phyloP scores from a whole-genome alignment of 2,329 filamentous ascomycete species.

The Fusarium equiseti region DNA sequence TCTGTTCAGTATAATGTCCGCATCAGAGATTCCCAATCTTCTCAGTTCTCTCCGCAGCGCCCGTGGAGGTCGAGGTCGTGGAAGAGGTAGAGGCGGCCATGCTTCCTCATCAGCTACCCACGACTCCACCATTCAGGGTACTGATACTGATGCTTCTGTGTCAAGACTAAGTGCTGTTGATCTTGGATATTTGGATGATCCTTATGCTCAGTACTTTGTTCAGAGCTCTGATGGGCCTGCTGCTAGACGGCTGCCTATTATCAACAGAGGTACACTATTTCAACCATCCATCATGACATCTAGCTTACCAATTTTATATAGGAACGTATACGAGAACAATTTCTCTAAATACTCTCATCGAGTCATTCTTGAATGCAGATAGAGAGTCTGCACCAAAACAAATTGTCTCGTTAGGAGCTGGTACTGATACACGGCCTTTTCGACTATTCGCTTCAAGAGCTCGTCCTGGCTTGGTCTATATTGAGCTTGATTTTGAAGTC shows the following conservation, averaged over 20 bases:
- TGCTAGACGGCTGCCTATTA: conserved; percentile 83
- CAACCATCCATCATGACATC: not conserved
- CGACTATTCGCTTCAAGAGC: conserved; percentile 69
- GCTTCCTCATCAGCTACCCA: conserved; percentile 57
- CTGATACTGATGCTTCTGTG: conserved; percentile 90
- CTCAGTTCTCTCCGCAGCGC: conserved; percentile 61
- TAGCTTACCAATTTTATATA: conserved; percentile 51
- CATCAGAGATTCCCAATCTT: conserved; percentile 83
- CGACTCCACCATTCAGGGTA: conserved; percentile 85
- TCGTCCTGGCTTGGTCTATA: conserved; percentile 73
- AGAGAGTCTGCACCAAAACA: conserved; percentile 66
- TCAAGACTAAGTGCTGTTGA: conserved; percentile 90
- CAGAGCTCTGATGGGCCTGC: conserved; percentile 59
- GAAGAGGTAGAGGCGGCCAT: conserved; percentile 52
- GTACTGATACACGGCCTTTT: conserved; percentile 91
- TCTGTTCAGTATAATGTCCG: conserved; percentile 66
- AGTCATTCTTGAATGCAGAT: conserved; percentile 71
- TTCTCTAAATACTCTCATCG: conserved; percentile 82
- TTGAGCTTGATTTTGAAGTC: conserved; percentile 89
- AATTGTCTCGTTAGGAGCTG: conserved; percentile 91
- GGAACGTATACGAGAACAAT: conserved; percentile 93
- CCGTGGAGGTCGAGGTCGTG: conserved; percentile 54
- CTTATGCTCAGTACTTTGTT: conserved; percentile 79
- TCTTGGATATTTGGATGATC: conserved; percentile 85
- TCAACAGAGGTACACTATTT: conserved; percentile 81